Evolutionary conservation across 108 stramenopile species (phyloP), one percentile per base, ranked within the genome.

Genomic region (Stephanodiscus triporus): DNA sequence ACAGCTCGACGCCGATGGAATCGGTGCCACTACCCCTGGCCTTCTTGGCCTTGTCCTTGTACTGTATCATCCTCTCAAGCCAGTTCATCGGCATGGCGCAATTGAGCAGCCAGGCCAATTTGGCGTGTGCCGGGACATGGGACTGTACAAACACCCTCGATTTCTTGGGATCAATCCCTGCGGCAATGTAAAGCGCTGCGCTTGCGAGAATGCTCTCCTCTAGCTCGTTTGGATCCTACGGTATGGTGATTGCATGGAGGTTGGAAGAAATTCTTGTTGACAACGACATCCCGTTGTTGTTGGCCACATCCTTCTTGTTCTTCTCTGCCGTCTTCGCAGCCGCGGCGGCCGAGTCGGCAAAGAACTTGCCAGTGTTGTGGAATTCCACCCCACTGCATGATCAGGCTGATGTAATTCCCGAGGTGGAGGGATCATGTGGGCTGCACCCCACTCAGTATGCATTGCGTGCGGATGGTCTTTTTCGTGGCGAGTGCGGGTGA

Each of bases 11-110:
- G 2, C 95, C 96, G 29, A 96, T 96, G 23, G 91, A 85, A 72
- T 96, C 96, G 26, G n/a, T n/a, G n/a, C 63, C 60, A 37, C 87
- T 88, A 23, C 87, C 81, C 43, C 32, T 5, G 32, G 90, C 86
- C 66, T 98, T 99, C 70, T 86, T 86, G 6, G 96, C 80, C 88
- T 99, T 99, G 63, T 99, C 98, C 78, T 99, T 99, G 92, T 93
- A 99, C 86, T 99, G 99, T 57, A 99, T 99, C 99, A 99, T 99
- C 24, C 98, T 91, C 75, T 99, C 98, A 51, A 99, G 73, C 97
- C 98, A 98, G 63, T 91, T 95, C 92, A 99, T 95, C 11, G 99
- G 98, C 13, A 97, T 97, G 49, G 89, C 81, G 78, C 97, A 98
- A 61, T 88, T 97, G 60, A 99, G 84, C 22, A 99, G 82, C 99